Evolutionary conservation across 2,329 filamentous ascomycete genomes (phyloP), one percentile per base, ranked within the genome.

Genomic region (Sporothrix brunneoviolacea): DNA sequence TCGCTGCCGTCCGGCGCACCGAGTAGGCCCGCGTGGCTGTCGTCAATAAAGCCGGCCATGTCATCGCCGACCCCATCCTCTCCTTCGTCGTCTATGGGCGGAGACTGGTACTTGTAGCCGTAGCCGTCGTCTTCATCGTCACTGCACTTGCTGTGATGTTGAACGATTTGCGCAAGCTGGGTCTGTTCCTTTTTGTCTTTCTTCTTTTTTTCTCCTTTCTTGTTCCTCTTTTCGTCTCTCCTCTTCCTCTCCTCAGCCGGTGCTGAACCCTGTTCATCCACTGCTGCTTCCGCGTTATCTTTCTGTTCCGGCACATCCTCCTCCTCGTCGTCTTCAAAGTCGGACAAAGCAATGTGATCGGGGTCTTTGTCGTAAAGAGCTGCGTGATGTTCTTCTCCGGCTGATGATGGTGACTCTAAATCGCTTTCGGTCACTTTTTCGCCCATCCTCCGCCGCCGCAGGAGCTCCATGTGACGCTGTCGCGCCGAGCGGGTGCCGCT

Each of bases 31-130:
- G 32, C 40, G 18, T 40, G 33, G 46, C 50, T 57, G 40, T 84
- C 70, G 4, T 87, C 70, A 18, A 91, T 74, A 54, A 89, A 89
- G 53, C 79, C 79, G 3, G 79, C 76, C 27, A 68, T 55, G 36
- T 69, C 64, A 4, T 54, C 54, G 18, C 53, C 39, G 7, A 52
- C 38, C 10, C 19, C 47, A 7, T 35, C 50, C 13, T 32, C 43
- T 13, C 21, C 36, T 4, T 45, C 46, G 19, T 28, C 39, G 12
- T 37, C 19, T 3, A 27, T 35, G 10, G n/a, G 9, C 2, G n/a
- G n/a, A n/a, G n/a, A n/a, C n/a, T n/a, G n/a, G n/a, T n/a, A 15
- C 39, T 12, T 21, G 9, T 41, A 19, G 24, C 38, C 49, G 19
- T 54, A 37, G 5, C 38, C 52, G 33, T 55, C 55, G 39, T 55